Evolutionary conservation across 73 alveolate genomes (phyloP).

Genomic region (Paramecium biaurelia): DNA sequence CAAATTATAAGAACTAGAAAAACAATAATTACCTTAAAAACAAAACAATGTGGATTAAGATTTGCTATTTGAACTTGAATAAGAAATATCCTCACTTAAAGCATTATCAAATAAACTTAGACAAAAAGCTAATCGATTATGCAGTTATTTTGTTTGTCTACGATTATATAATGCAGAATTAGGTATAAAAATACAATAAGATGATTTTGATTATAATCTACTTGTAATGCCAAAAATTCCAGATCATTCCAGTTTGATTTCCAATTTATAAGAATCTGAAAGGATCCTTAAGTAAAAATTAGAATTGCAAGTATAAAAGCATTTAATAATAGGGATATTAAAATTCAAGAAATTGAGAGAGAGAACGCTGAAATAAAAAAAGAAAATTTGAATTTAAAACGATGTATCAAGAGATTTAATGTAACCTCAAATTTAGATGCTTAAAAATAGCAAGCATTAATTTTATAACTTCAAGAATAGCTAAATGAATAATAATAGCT

Average conservation of each 20-base stretch:
- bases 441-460: not conserved
- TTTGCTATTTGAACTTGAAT: not conserved
- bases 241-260: not conserved
- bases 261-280: not conserved
- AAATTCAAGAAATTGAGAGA: not conserved
- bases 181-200: slow-evolving; percentile 28
- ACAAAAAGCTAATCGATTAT: not conserved
- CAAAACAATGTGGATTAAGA: not conserved
- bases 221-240: slow-evolving; percentile 15
- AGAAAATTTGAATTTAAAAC: not conserved
- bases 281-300: not conserved
- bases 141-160: not conserved
- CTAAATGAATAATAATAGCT: not conserved
- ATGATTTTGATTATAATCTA: not conserved
- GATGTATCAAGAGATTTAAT: not conserved
- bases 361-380: not conserved
- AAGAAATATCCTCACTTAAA: not conserved
- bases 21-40: not conserved
- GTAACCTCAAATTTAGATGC: not conserved
- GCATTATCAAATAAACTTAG: not conserved
- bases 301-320: not conserved
- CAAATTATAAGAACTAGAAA: not conserved
- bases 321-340: not conserved
- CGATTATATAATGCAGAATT: not conserved
- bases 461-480: not conserved